These are phyloP conservation scores for Eucalyptus tenuipes DNA, from an alignment of 345 rosid genomes.

Conservation along the genomic window DNA sequence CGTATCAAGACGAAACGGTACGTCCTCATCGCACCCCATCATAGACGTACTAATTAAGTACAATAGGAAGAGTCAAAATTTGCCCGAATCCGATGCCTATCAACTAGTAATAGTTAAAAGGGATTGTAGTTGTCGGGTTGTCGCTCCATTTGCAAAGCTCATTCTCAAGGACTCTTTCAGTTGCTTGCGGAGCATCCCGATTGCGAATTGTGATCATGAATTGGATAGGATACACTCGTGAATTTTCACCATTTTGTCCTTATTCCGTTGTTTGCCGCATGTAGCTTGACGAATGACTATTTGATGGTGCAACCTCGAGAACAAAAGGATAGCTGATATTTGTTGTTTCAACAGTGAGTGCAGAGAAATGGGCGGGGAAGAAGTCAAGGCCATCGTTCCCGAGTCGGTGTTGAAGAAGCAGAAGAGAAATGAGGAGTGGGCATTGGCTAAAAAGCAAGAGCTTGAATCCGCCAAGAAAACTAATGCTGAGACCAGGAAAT, in stretches of 20 bases:
- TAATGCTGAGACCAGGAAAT: constrained; percentile 28
- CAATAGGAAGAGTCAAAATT: not conserved
- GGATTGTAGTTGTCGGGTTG: not conserved
- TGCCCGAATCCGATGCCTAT: not conserved
- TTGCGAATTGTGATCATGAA: not conserved
- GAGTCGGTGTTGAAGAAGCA: constrained; percentile 67
- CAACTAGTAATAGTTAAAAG: not conserved
- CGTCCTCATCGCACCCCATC: no score
- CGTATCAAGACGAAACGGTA: no score
- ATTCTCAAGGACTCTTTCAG: not conserved
- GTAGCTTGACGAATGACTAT: not conserved
- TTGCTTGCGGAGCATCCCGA: not conserved
- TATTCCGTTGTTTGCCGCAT: not conserved
- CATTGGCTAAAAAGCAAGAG: constrained; percentile 31
- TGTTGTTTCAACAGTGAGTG: not conserved
- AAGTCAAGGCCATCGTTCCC: constrained; percentile 31
- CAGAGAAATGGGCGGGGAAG: constrained; percentile 32
- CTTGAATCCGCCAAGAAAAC: constrained; percentile 23
- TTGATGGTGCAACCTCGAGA: not conserved
- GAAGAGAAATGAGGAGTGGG: constrained; percentile 63
- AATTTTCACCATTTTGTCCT: not conserved
- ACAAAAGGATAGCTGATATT: not conserved
- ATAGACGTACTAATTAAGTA: no score
- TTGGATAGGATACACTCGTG: not conserved
- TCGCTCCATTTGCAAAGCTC: not conserved